Conservation (phyloP, 2,329 filamentous ascomycete species). For the Aspergillus sp. region DNA sequence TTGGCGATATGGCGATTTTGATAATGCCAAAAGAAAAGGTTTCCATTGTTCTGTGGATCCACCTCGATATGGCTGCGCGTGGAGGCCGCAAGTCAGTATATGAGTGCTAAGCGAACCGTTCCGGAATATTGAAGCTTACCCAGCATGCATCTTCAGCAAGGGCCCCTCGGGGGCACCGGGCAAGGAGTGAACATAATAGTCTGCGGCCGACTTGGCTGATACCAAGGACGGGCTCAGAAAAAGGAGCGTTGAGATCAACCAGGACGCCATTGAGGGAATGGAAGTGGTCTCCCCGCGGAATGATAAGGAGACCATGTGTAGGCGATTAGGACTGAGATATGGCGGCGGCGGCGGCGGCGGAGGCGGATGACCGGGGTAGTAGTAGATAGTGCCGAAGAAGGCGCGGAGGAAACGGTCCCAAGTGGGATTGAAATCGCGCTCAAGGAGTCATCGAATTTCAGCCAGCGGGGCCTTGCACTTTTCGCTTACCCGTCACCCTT, state of each 20-base stretch:
- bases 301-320: slow-evolving; percentile 24
- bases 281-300: slow-evolving; percentile 17
- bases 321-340: neutral
- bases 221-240: slow-evolving; percentile 27
- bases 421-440: slow-evolving; percentile 16
- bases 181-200: slow-evolving; percentile 85
- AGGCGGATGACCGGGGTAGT: no score
- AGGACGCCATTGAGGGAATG: slow-evolving; percentile 23
- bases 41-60: slow-evolving; percentile 79
- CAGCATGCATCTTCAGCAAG: slow-evolving; percentile 94
- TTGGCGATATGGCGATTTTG: slow-evolving; percentile 95
- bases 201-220: slow-evolving; percentile 64
- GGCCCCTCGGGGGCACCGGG: slow-evolving; percentile 80
- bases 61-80: slow-evolving; percentile 81
- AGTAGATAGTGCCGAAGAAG: neutral
- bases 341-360: neutral
- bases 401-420: slow-evolving; percentile 15
- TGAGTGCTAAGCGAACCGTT: neutral
- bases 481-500: neutral
- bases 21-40: slow-evolving; percentile 98
- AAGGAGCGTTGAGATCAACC: slow-evolving; percentile 29
- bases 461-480: slow-evolving; percentile 2
- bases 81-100: slow-evolving; percentile 2
- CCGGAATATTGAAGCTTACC: slow-evolving; percentile 58
- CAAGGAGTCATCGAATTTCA: slow-evolving; percentile 20